A percentile compares a stretch with the other conserved stretches of the same genome.
Evolutionary conservation across 331 rosid genomes (phyloP).

Genomic region (Erythrophleum ivorense): DNA sequence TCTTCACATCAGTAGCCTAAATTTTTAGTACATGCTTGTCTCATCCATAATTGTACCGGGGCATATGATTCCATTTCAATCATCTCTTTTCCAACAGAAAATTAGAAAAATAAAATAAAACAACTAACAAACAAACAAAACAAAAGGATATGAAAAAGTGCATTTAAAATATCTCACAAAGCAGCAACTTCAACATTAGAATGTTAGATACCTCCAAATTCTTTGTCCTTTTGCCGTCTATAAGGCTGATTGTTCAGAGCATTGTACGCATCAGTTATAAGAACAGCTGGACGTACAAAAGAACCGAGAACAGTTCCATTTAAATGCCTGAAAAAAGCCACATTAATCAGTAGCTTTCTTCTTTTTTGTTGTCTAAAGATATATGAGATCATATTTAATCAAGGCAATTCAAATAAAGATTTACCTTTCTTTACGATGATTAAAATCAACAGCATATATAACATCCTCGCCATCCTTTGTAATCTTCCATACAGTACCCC

Average conservation of each 20-base stretch:
- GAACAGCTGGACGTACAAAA: constrained; percentile 90
- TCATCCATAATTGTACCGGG: constrained; percentile 1
- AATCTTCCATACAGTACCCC: constrained; percentile 94
- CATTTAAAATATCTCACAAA: constrained; percentile 25
- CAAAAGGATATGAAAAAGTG: not conserved
- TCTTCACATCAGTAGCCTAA: constrained; percentile 28
- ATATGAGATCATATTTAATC: constrained; percentile 27
- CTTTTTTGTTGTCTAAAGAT: constrained; percentile 10
- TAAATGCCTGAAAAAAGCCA: constrained; percentile 56
- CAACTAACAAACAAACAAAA: not conserved
- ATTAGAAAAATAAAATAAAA: not conserved
- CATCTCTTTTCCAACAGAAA: constrained; percentile 12
- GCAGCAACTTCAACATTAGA: constrained; percentile 33
- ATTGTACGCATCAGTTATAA: constrained; percentile 97
- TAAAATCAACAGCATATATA: constrained; percentile 95
- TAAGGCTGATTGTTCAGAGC: constrained; percentile 97
- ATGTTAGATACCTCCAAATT: constrained; percentile 79
- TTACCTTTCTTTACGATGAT: constrained; percentile 93
- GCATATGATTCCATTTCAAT: not conserved
- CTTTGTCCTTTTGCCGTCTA: constrained; percentile 91
- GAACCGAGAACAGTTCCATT: constrained; percentile 62
- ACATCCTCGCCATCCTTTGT: constrained; percentile 99
- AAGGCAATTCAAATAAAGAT: not conserved
- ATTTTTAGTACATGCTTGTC: constrained; percentile 22
- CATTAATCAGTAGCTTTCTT: constrained; percentile 38